A percentile compares a stretch with the other conserved stretches of the same genome.
Evolutionary conservation across 176 grass and related monocot species (phyloP).

Genomic region (Oryza meyeriana): DNA sequence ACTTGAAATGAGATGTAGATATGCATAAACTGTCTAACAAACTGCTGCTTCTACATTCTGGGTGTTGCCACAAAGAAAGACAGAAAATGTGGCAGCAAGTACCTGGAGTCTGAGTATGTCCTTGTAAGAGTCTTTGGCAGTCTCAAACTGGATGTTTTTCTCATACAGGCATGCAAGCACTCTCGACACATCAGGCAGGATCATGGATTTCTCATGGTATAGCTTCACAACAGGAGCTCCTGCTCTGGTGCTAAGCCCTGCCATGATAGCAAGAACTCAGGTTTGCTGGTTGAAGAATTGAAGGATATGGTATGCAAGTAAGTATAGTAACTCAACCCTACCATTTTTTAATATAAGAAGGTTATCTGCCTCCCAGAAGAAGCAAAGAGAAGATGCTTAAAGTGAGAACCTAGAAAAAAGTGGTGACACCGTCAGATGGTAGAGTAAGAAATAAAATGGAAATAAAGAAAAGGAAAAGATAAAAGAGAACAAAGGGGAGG

Average conservation of each 20-base stretch:
- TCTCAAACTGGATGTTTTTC: conserved; percentile 65
- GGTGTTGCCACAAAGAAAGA: not conserved
- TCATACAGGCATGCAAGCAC: conserved; percentile 84
- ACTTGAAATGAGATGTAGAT: not conserved
- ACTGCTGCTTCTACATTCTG: not conserved
- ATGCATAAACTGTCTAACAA: conserved; percentile 7
- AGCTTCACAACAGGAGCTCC: conserved; percentile 49
- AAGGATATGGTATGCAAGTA: conserved; percentile 17
- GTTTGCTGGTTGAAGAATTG: conserved; percentile 20
- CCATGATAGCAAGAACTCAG: conserved; percentile 48
- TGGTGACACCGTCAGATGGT: not conserved
- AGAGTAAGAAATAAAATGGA: conserved; percentile 13
- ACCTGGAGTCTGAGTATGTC: conserved; percentile 85
- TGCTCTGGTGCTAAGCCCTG: conserved; percentile 30
- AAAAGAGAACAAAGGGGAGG: conserved; percentile 1
- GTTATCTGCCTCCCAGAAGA: conserved; percentile 41
- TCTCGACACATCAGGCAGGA: conserved; percentile 73
- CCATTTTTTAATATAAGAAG: conserved; percentile 48
- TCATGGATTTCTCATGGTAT: conserved; percentile 63
- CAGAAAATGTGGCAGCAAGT: not conserved
- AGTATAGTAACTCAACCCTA: conserved; percentile 6
- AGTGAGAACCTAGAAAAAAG: conserved; percentile 23
- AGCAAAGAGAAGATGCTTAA: conserved; percentile 88
- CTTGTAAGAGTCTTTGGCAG: conserved; percentile 37
- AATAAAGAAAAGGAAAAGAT: conserved; percentile 43